Evolutionary conservation across 257 asterid genomes (phyloP).

Genomic region (Petunia axillaris): DNA sequence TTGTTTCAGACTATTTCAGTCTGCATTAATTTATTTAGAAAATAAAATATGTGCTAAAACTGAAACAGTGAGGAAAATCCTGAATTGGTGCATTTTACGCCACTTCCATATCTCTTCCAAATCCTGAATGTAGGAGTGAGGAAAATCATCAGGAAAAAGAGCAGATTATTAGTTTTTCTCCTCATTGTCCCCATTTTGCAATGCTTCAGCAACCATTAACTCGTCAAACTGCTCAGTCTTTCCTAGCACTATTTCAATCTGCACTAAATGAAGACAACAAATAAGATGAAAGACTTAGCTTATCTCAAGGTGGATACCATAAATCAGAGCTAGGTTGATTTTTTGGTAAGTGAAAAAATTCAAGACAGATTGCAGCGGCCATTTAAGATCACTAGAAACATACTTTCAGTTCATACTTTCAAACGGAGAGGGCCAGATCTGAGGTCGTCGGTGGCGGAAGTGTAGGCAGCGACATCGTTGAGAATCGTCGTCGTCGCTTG

Average conservation of each 20-base stretch:
- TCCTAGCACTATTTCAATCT: conserved; percentile 64
- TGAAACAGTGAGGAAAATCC: no score
- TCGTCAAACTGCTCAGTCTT: conserved; percentile 58
- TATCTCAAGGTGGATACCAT: not conserved
- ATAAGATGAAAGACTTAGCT: not conserved
- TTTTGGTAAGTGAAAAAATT: not conserved
- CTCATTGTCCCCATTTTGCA: conserved; percentile 41
- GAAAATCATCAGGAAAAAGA: not conserved
- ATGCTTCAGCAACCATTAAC: conserved; percentile 66
- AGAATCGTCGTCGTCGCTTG: no score
- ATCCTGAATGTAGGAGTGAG: not conserved
- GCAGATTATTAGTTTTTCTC: conserved; percentile 40
- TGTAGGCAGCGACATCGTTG: no score
- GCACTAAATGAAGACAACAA: conserved; percentile 20
- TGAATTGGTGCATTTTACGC: no score
- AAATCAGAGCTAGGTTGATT: not conserved
- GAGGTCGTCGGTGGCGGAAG: no score
- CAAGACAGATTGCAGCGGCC: not conserved
- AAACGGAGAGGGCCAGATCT: no score
- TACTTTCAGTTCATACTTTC: not conserved
- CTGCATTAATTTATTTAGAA: no score
- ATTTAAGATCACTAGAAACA: not conserved
- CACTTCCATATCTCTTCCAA: not conserved
- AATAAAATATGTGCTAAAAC: no score
- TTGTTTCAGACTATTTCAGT: no score